Percentiles rank a stretch among this genome's conserved stretches.
Conservation (phyloP, 257 asterid genomes). For the Fraxinus excelsior region DNA sequence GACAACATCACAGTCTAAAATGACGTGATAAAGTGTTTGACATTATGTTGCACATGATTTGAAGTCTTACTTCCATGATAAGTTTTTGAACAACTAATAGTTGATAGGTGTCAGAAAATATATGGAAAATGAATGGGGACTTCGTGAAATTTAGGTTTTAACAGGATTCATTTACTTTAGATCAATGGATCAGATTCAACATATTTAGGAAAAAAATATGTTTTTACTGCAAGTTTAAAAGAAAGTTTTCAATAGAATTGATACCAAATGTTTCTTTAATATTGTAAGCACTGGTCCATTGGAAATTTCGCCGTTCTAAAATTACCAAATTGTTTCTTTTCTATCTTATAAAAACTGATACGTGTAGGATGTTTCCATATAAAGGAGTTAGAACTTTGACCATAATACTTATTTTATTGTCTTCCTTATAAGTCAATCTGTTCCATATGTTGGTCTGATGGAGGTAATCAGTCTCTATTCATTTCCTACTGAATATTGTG, state of each 20-base stretch:
- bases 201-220: neutral
- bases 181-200: neutral
- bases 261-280: neutral
- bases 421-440: neutral
- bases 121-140: neutral
- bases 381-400: neutral
- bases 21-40: neutral
- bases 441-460: neutral
- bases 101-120: neutral
- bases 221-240: neutral
- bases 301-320: too few species aligned
- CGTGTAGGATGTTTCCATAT: neutral
- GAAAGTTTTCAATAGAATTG: neutral
- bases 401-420: neutral
- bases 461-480: neutral
- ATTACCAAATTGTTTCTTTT: neutral
- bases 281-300: neutral
- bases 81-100: neutral
- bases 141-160: neutral
- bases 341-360: neutral
- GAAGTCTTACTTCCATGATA: neutral
- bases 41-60: neutral
- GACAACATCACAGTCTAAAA: neutral
- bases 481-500: neutral
- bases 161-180: neutral